Evolutionary conservation across 2,329 filamentous ascomycete species (phyloP), one percentile per base, ranked within the genome.

Genomic region (Aspergillus proliferans): DNA sequence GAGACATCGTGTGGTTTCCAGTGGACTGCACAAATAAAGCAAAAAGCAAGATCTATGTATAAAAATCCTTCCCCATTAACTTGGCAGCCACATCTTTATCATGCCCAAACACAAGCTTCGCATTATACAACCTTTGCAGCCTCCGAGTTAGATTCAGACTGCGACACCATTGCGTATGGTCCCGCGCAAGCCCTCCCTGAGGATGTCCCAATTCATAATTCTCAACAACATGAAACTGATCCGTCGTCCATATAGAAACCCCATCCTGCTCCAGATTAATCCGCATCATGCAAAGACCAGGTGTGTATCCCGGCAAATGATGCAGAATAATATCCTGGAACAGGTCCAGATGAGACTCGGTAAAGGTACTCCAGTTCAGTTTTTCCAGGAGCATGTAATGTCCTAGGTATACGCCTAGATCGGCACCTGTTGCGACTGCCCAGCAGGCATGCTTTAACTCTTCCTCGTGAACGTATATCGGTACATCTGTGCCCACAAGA

Each of bases 131-230:
- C 46, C 57, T 59, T 47, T 65, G 59, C 36, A 72, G 47, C 30
- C 58, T 54, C 22, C 60, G 53, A n/a, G 71, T 60, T 54, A 67
- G 62, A 45, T 68, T 63, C 49, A 62, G 51, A 46, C 64, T 67
- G 30, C 58, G 57, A 43, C 64, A 58, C 70, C 69, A 72, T 1
- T 63, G 63, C 46, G 58, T 61, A 51, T 73, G 65, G 47, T 72
- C 68, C 15, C 68, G 54, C 4, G 64, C 58, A 30, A 70, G 51
- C 54, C 68, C 66, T 0, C 70, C 70, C 34, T 72, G 68, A 0
- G 66, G 63, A 45, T 64, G 58, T 1, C 55, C 57, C 10, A 59
- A 33, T 39, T 68, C 61, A 49, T 67, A 72, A 48, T 53, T 53
- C 22, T 53, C 51, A 14, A 46, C 41, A 0, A 53, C 51, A 43